A percentile compares a stretch with the other conserved stretches of the same genome.
Evolutionary conservation across 805 yeast species (phyloP).

Genomic region (Zygosaccharomyces rouxii): DNA sequence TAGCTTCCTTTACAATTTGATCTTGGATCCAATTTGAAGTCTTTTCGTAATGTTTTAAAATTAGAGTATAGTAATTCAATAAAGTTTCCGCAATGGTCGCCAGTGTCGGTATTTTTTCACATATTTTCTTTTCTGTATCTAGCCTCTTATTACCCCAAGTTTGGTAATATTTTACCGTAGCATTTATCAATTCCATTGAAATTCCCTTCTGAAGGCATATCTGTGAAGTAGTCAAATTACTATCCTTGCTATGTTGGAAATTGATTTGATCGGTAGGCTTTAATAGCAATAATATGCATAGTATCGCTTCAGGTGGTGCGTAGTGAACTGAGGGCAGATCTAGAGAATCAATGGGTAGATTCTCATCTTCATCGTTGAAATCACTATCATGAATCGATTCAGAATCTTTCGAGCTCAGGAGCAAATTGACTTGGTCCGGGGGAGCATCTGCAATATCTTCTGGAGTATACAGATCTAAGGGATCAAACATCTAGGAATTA

Average conservation of each 20-base stretch:
- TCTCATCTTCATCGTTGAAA: conserved; percentile 16
- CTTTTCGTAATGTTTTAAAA: conserved; percentile 33
- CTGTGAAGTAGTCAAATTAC: conserved; percentile 2
- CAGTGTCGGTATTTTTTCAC: conserved; percentile 31
- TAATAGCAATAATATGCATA: conserved; percentile 45
- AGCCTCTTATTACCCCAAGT: conserved; percentile 35
- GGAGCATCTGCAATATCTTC: conserved; percentile 4
- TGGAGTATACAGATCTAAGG: conserved; percentile 35
- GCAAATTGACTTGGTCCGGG: not conserved
- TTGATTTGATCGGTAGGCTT: conserved; percentile 48
- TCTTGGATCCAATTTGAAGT: conserved; percentile 39
- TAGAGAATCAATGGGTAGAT: conserved; percentile 44
- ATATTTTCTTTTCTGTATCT: conserved; percentile 29
- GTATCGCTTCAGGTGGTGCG: conserved; percentile 47
- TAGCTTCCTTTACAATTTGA: conserved; percentile 49
- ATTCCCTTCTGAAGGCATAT: conserved; percentile 38
- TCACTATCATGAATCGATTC: not conserved
- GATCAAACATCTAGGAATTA: conserved; percentile 32
- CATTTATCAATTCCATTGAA: conserved; percentile 20
- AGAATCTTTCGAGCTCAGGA: not conserved
- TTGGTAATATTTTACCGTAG: conserved; percentile 44
- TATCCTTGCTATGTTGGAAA: conserved; percentile 33
- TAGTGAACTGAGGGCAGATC: conserved; percentile 51
- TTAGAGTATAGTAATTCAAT: conserved; percentile 40
- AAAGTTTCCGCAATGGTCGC: conserved; percentile 47